Conservation (phyloP, 2,329 filamentous ascomycete genomes). For the Ceratocystis papillata region DNA sequence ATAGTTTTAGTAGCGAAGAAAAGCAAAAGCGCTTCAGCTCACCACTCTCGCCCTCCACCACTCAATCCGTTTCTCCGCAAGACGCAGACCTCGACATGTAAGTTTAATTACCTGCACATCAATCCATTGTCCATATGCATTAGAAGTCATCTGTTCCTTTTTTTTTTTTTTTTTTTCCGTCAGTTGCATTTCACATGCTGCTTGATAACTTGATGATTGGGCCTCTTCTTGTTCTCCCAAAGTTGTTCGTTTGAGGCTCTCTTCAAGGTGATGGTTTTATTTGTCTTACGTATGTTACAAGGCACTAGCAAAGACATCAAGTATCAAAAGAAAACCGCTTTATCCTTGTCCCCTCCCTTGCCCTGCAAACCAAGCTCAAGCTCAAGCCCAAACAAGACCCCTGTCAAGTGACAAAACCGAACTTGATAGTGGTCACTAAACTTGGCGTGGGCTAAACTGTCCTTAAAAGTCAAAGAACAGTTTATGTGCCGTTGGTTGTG, state of each 20-base stretch:
- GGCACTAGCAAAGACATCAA: neutral
- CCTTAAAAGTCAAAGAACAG: neutral
- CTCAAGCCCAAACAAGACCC: neutral
- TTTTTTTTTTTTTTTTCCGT: neutral
- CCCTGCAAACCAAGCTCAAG: neutral
- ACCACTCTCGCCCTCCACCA: neutral
- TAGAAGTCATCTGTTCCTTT: neutral
- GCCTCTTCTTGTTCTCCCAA: neutral
- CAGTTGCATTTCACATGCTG: neutral
- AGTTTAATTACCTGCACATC: conserved; percentile 9
- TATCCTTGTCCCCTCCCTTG: neutral
- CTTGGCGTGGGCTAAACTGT: neutral
- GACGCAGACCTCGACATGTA: conserved; percentile 20
- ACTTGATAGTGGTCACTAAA: neutral
- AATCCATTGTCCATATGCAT: neutral
- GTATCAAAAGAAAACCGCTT: neutral
- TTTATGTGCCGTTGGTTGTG: neutral
- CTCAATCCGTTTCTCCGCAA: neutral
- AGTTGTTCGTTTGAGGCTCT: neutral
- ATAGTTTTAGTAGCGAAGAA: conserved; percentile 4
- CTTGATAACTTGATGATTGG: neutral
- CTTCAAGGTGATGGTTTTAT: no score
- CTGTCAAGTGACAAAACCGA: conserved; percentile 2
- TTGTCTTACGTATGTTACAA: neutral
- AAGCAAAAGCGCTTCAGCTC: conserved; percentile 19